phyloP scores from a whole-genome alignment of 2,329 filamentous ascomycete species.

The Xylaria digitata region DNA sequence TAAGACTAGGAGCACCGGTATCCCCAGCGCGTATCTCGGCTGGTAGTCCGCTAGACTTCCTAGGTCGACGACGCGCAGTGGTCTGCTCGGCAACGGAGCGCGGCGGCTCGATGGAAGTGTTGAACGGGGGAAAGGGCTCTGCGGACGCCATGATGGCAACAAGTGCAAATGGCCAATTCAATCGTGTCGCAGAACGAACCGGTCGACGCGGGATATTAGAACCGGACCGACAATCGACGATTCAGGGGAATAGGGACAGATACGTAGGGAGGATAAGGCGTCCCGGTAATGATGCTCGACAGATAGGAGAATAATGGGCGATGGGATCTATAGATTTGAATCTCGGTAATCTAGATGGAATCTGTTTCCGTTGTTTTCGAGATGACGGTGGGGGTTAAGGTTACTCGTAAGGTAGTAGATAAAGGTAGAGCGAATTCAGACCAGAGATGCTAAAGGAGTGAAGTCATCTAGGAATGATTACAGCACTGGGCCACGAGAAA shows the following conservation, averaged over 20 bases:
- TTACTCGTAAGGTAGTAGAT: background rate
- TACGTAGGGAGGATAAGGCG: background rate
- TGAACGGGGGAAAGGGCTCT: slow-evolving; percentile 68
- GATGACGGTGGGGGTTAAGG: background rate
- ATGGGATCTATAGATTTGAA: background rate
- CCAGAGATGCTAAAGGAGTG: slow-evolving; percentile 48
- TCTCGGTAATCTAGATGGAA: background rate
- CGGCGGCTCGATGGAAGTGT: slow-evolving; percentile 62
- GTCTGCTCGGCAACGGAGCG: slow-evolving; percentile 53
- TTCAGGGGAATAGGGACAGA: background rate
- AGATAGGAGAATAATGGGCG: background rate
- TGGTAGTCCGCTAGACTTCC: slow-evolving; percentile 67
- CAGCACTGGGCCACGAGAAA: slow-evolving; percentile 21
- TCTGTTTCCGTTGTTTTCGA: background rate
- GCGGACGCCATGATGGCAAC: slow-evolving; percentile 56
- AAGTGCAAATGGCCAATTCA: slow-evolving; percentile 7
- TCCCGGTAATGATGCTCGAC: background rate
- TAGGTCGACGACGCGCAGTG: slow-evolving; percentile 58
- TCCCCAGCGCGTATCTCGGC: slow-evolving; percentile 66
- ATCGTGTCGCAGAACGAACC: background rate
- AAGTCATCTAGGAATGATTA: slow-evolving; percentile 44
- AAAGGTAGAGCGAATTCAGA: slow-evolving; percentile 23
- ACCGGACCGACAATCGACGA: background rate
- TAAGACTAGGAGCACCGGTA: slow-evolving; percentile 65
- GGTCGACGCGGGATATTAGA: slow-evolving; percentile 6